Evolutionary conservation across 306 rosid species (phyloP).

Genomic region (Cucumis sativus): DNA sequence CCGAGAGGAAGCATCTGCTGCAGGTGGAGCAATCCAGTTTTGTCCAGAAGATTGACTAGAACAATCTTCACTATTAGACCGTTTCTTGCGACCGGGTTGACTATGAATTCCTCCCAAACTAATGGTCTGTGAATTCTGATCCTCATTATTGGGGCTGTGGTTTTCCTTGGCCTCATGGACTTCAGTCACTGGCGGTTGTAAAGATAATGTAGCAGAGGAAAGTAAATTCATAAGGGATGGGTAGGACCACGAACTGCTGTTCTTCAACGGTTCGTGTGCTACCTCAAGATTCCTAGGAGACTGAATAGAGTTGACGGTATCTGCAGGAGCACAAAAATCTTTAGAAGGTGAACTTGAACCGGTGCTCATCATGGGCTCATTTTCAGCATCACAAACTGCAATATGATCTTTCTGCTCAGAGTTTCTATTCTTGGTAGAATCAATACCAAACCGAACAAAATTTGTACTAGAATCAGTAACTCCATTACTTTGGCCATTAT

Average conservation of each 20-base stretch:
- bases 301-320: slow-evolving; percentile 27
- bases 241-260: slow-evolving; percentile 17
- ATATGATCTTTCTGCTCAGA: slow-evolving; percentile 24
- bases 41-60: slow-evolving; percentile 65
- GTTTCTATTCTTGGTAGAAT: slow-evolving; percentile 5
- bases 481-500: neutral
- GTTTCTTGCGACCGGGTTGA: slow-evolving; percentile 39
- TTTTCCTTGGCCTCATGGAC: slow-evolving; percentile 13
- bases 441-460: neutral
- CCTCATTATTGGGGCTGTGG: slow-evolving; percentile 24
- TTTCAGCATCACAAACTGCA: slow-evolving; percentile 22
- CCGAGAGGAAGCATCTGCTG: slow-evolving; percentile 21
- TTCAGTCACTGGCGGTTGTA: slow-evolving; percentile 27
- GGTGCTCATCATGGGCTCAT: slow-evolving; percentile 36
- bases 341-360: slow-evolving; percentile 36
- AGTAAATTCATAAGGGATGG: slow-evolving; percentile 25
- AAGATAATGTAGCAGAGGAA: slow-evolving; percentile 29
- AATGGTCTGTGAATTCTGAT: slow-evolving; percentile 25
- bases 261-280: slow-evolving; percentile 24
- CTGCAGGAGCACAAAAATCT: slow-evolving; percentile 25
- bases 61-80: slow-evolving; percentile 53
- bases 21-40: slow-evolving; percentile 40
- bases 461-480: neutral
- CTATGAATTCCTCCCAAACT: slow-evolving; percentile 35
- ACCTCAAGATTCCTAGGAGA: neutral